A percentile compares a stretch with the other conserved stretches of the same genome.
Evolutionary conservation across 768 basidiomycete species (phyloP).

Genomic region (Phanerochaete sordida): DNA sequence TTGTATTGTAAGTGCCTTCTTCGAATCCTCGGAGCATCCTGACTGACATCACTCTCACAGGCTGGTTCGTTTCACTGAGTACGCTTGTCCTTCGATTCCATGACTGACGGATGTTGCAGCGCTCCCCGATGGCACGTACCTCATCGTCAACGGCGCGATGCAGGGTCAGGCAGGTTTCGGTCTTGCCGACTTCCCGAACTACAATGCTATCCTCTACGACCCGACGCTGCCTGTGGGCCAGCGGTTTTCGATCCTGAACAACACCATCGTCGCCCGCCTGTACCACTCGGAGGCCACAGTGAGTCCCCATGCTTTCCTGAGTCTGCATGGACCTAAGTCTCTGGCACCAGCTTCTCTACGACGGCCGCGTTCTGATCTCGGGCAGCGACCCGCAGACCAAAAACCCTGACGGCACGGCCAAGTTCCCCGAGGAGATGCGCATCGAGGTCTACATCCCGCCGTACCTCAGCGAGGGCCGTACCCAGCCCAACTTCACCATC

Average conservation of each 20-base stretch:
- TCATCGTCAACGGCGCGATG: constrained; percentile 74
- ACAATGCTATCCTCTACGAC: constrained; percentile 66
- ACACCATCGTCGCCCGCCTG: constrained; percentile 68
- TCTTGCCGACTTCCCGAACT: constrained; percentile 59
- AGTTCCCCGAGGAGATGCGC: constrained; percentile 75
- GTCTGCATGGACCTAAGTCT: not conserved
- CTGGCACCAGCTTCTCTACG: constrained; percentile 48
- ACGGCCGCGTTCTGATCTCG: constrained; percentile 71
- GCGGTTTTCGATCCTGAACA: constrained; percentile 63
- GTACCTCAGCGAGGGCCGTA: constrained; percentile 64
- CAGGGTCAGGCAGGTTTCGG: constrained; percentile 75
- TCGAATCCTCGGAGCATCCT: not conserved
- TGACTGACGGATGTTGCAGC: constrained; percentile 19
- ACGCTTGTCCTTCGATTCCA: not conserved
- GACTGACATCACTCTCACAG: not conserved
- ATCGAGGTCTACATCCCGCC: constrained; percentile 83
- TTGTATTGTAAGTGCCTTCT: constrained; percentile 46
- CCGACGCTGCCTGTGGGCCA: constrained; percentile 54
- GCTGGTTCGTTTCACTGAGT: not conserved
- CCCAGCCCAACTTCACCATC: constrained; percentile 61
- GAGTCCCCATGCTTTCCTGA: not conserved
- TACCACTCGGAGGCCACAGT: constrained; percentile 74
- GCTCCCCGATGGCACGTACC: constrained; percentile 70
- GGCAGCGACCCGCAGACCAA: constrained; percentile 69
- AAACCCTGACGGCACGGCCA: constrained; percentile 31